Conservation (phyloP, 257 asterid species). For the Nicotiana tomentosiformis region DNA sequence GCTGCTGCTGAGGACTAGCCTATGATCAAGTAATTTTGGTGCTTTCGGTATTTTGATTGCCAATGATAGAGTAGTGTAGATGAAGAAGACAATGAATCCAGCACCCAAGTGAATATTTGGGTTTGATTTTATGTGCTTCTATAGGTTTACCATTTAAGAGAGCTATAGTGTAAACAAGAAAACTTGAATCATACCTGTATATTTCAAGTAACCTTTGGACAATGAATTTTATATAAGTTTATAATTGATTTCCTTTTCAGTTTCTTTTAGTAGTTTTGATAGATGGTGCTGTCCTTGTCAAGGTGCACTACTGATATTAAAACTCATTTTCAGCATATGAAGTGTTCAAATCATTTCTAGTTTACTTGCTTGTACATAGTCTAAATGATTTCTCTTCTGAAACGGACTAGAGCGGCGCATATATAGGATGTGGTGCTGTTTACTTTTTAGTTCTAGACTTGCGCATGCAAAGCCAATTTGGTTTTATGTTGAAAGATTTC, state of each 20-base stretch:
- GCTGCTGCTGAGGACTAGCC: conserved; percentile 11
- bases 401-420: too few species aligned
- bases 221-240: not conserved
- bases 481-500: not conserved
- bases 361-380: not conserved
- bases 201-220: not conserved
- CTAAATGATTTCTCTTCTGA: not conserved
- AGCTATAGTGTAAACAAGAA: not conserved
- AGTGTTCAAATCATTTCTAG: not conserved
- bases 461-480: not conserved
- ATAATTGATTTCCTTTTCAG: not conserved
- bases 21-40: not conserved
- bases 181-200: not conserved
- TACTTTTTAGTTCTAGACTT: too few species aligned
- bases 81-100: not conserved
- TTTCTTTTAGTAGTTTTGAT: not conserved
- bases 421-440: too few species aligned
- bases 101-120: not conserved
- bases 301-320: not conserved
- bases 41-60: not conserved
- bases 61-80: not conserved
- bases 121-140: not conserved
- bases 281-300: not conserved
- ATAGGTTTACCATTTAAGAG: conserved; percentile 2
- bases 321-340: not conserved